phyloP scores from a whole-genome alignment of 1,284 basidiomycete genomes.

The Cryptococcus floricola region DNA sequence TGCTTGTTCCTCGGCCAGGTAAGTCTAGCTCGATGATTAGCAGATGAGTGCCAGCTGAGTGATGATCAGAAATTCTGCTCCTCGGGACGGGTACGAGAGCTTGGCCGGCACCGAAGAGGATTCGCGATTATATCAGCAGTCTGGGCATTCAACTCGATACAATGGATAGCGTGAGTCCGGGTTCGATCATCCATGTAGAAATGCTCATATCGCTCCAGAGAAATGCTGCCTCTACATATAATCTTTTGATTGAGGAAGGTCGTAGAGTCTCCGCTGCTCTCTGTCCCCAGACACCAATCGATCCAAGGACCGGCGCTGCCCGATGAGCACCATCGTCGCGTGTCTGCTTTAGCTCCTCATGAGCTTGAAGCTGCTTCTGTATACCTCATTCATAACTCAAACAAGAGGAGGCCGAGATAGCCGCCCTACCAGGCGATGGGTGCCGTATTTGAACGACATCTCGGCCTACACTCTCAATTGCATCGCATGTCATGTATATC shows the following conservation, averaged over 20 bases:
- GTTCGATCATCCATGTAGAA: background rate
- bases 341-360: background rate
- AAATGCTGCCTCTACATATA: constrained; percentile 92
- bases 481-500: too few relatives aligned
- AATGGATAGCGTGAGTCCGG: constrained; percentile 76
- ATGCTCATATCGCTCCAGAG: constrained; percentile 52
- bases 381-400: too few relatives aligned
- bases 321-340: background rate
- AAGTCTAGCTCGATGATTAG: constrained; percentile 26
- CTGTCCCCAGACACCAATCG: constrained; percentile 59
- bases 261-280: constrained; percentile 84
- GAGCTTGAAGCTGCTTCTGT: too few relatives aligned
- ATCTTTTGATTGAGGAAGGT: constrained; percentile 87
- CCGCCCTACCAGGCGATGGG: too few relatives aligned
- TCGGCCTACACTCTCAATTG: too few relatives aligned
- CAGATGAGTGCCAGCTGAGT: background rate
- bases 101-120: constrained; percentile 63
- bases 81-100: constrained; percentile 78
- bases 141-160: constrained; percentile 86
- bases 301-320: constrained; percentile 29
- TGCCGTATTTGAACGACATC: too few relatives aligned
- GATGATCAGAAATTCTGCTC: constrained; percentile 72
- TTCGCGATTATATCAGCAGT: constrained; percentile 66
- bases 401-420: too few relatives aligned
- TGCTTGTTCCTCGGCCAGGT: constrained; percentile 81